These are phyloP conservation scores for Viola pubescens DNA, from an alignment of 441 rosid species.

Conservation along the genomic window DNA sequence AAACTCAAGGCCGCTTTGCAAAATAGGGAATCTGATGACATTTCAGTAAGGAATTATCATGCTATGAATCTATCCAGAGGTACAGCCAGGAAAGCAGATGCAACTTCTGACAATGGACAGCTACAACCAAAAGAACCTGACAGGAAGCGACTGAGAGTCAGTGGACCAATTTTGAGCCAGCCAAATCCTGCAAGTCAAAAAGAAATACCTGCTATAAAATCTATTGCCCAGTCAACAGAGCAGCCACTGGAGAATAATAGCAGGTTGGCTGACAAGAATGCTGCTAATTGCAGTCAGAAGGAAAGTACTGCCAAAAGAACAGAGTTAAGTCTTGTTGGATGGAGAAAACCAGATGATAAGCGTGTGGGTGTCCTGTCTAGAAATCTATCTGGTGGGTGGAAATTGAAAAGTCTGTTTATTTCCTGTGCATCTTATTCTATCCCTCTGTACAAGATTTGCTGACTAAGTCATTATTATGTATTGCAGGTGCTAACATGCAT, in stretches of 20 bases:
- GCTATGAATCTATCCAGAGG: constrained; percentile 25
- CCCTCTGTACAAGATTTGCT: too few relatives aligned
- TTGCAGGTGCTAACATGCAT: constrained; percentile 45
- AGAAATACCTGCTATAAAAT: constrained; percentile 26
- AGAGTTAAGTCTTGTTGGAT: constrained; percentile 27
- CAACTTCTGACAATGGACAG: constrained; percentile 28
- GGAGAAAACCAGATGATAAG: constrained; percentile 34
- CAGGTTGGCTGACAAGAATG: constrained; percentile 17
- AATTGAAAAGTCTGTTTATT: constrained; percentile 25
- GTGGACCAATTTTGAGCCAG: constrained; percentile 32
- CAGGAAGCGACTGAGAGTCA: constrained; percentile 54
- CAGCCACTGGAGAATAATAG: constrained; percentile 21
- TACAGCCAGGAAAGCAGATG: constrained; percentile 30
- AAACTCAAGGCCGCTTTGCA: constrained; percentile 63
- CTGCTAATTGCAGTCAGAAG: constrained; percentile 27
- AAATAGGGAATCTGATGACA: constrained; percentile 40
- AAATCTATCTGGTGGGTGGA: constrained; percentile 23
- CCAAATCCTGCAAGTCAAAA: constrained; percentile 23
- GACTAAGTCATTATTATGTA: constrained; percentile 11
- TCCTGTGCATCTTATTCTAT: too few relatives aligned
- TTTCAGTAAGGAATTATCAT: constrained; percentile 21
- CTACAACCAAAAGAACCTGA: constrained; percentile 45
- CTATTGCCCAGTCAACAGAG: constrained; percentile 28
- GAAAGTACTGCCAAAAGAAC: constrained; percentile 26
- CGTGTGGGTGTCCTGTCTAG: constrained; percentile 27